Base-by-base conservation (phyloP, 1,139 yeast species). In the Wickerhamomyces sp. region DNA sequence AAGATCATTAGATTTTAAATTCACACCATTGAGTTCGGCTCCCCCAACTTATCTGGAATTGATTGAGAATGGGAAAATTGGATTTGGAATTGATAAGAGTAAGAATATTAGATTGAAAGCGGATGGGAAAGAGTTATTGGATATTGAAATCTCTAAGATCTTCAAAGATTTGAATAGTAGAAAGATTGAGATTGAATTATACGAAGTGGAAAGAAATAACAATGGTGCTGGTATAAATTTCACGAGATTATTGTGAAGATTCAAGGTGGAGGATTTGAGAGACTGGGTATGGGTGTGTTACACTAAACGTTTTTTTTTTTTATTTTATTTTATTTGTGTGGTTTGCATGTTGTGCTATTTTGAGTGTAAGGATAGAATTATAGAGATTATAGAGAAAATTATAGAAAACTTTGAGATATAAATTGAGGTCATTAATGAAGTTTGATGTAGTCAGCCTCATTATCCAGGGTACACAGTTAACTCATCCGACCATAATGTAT, bases 11-110 rank as follows among this genome's bases (percentile, higher is more conserved):
- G 77, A 81, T 44, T 81, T 86, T 55, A 72, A 78, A 6, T 87
- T 74, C 61, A 76, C 83, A n/a, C 73, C 77, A 6, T 61, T 66
- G 27, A 75, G 75, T 43, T 76, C 81, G 13, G 81, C 91, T 0
- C 82, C 90, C 3, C 95, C 91, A 7, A 79, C 85, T 7, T 68
- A 77, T 47, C 57, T 75, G 15, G 95, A 87, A 60, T 65, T 87
- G 23, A 60, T 85, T 23, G 86, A 84, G 46, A 86, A 86, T 60
- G 88, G 87, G 23, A 78, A 78, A 49, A 69, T 73, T 44, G 90
- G 89, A 14, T 87, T 87, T 62, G 75, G 76, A 13, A 67, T 76
- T 54, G 61, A 66, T n/a, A 60, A 64, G 29, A 62, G 63, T 34
- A 64, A 71, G 40, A 60, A 66, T 30, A 57, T 75, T 30, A 61